Percentiles rank a stretch among this genome's conserved stretches.
These are phyloP conservation scores for Volvox africanus DNA, from an alignment of 139 green algal species.

Conservation along the genomic window DNA sequence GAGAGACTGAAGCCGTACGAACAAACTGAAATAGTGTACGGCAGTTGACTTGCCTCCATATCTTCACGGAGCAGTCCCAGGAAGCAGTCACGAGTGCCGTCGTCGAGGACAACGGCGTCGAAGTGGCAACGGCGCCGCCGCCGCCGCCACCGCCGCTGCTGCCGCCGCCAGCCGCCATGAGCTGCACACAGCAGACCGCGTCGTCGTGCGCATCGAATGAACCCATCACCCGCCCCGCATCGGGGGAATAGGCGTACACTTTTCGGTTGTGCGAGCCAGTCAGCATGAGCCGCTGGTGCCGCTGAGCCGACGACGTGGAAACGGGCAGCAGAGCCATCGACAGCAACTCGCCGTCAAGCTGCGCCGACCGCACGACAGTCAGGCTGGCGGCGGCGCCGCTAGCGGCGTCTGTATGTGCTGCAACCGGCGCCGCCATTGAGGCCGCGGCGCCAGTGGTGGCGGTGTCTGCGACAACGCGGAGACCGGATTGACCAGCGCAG, in stretches of 20 bases:
- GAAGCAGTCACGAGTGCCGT: conserved; percentile 65
- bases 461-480: conserved; percentile 57
- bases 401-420: background rate
- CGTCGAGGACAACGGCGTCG: background rate
- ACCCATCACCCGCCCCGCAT: conserved; percentile 69
- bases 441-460: background rate
- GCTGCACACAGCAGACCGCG: conserved; percentile 72
- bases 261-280: conserved; percentile 68
- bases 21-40: no score
- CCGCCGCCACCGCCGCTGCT: background rate
- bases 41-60: conserved; percentile 57
- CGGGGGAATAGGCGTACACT: conserved; percentile 67
- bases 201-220: conserved; percentile 77
- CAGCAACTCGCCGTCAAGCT: conserved; percentile 62
- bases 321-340: conserved; percentile 64
- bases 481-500: conserved; percentile 58
- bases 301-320: background rate
- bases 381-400: background rate
- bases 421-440: background rate
- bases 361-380: conserved; percentile 45
- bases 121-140: background rate
- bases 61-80: conserved; percentile 83
- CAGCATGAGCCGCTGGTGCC: conserved; percentile 62
- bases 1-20: no score
- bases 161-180: conserved; percentile 8